Evolutionary conservation across 768 basidiomycete genomes (phyloP).

Genomic region (Chlorophyllum brunneum): DNA sequence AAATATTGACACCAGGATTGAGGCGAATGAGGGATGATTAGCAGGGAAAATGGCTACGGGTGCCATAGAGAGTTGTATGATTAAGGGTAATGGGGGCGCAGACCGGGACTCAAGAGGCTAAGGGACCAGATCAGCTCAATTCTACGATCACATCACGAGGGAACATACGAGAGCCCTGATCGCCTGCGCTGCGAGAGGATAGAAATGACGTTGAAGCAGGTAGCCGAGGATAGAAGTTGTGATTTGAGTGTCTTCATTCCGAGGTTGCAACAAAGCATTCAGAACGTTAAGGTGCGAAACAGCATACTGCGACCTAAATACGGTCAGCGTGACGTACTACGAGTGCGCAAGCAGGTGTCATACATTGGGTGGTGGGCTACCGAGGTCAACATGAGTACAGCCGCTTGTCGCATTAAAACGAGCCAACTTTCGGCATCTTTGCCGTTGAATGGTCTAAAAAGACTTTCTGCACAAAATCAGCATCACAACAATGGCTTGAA

Average conservation of each 20-base stretch:
- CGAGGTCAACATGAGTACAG: slow-evolving; percentile 48
- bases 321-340: not conserved
- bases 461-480: slow-evolving; percentile 3
- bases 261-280: slow-evolving; percentile 38
- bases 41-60: slow-evolving; percentile 31
- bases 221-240: slow-evolving; percentile 37
- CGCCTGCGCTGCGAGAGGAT: slow-evolving; percentile 35
- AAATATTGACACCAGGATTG: slow-evolving; percentile 40
- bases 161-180: slow-evolving; percentile 49
- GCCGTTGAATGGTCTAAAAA: slow-evolving; percentile 3
- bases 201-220: slow-evolving; percentile 44
- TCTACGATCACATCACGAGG: not conserved
- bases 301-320: slow-evolving; percentile 44
- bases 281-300: slow-evolving; percentile 48
- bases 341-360: slow-evolving; percentile 19
- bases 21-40: slow-evolving; percentile 22
- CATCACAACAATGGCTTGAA: not conserved
- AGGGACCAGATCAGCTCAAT: not conserved
- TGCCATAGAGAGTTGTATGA: slow-evolving; percentile 43
- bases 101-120: slow-evolving; percentile 59
- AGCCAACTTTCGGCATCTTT: slow-evolving; percentile 46
- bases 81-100: slow-evolving; percentile 41
- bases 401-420: slow-evolving; percentile 50
- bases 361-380: slow-evolving; percentile 48
- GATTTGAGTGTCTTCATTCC: slow-evolving; percentile 25